These are phyloP conservation scores for Alternaria longipes DNA, from an alignment of 2,329 filamentous ascomycete species.

Conservation along the genomic window DNA sequence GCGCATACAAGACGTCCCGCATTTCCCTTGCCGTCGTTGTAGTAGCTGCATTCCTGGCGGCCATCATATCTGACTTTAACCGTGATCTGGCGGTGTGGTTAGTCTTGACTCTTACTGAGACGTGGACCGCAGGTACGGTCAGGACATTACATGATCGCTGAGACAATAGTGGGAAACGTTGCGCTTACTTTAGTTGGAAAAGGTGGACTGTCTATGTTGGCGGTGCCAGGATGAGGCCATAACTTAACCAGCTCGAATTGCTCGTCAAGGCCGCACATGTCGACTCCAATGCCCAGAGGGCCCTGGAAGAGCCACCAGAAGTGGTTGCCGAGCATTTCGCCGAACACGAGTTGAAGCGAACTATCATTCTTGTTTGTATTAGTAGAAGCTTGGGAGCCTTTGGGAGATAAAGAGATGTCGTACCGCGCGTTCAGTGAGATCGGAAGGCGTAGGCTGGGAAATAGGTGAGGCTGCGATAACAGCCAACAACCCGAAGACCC, in stretches of 20 bases:
- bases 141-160: background rate
- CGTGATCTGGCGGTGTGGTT: background rate
- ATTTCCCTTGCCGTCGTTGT: background rate
- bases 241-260: background rate
- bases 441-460: background rate
- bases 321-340: background rate
- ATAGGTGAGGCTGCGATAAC: background rate
- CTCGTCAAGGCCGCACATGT: background rate
- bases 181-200: background rate
- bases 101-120: background rate
- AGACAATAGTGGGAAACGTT: background rate
- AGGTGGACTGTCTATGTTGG: background rate
- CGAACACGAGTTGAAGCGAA: background rate
- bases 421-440: background rate
- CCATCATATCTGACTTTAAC: background rate
- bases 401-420: background rate
- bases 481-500: background rate
- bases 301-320: background rate
- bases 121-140: background rate
- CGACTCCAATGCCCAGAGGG: background rate
- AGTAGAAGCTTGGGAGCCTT: background rate
- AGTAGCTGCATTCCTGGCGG: background rate
- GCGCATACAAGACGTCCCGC: background rate
- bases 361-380: background rate
- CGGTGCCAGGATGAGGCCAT: background rate